These are phyloP conservation scores for Penicillium flavigenum DNA, from an alignment of 495 filamentous ascomycete genomes.

Conservation along the genomic window DNA sequence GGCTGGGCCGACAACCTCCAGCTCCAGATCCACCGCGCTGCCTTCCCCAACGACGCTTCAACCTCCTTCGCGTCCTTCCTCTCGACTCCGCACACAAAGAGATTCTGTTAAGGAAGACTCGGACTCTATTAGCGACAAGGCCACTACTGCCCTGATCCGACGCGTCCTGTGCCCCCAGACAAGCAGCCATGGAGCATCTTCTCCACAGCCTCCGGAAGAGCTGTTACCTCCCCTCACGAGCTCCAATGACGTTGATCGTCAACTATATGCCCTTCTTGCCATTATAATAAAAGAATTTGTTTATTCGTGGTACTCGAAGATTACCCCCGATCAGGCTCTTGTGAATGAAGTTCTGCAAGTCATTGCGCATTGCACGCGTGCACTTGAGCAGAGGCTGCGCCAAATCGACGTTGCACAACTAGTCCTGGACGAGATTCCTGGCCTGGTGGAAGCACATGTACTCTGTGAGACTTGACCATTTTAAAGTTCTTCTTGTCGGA, in stretches of 20 bases:
- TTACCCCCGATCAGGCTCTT: constrained; percentile 85
- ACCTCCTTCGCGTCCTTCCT: constrained; percentile 32
- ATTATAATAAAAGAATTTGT: constrained; percentile 87
- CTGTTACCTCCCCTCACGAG: constrained; percentile 88
- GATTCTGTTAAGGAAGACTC: constrained; percentile 29
- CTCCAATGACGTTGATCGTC: constrained; percentile 85
- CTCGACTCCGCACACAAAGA: constrained; percentile 33
- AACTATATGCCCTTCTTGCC: constrained; percentile 88
- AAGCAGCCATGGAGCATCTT: constrained; percentile 39
- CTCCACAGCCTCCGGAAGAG: constrained; percentile 64
- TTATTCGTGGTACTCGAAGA: constrained; percentile 86
- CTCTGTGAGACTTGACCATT: constrained; percentile 57
- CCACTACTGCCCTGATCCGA: constrained; percentile 60
- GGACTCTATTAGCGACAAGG: constrained; percentile 54
- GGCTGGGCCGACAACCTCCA: constrained; percentile 51
- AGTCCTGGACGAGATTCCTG: constrained; percentile 85
- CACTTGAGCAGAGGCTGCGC: constrained; percentile 78
- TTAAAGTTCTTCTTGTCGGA: constrained; percentile 13
- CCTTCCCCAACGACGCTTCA: constrained; percentile 32
- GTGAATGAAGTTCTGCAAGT: constrained; percentile 83
- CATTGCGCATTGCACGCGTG: constrained; percentile 85
- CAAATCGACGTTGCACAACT: constrained; percentile 79
- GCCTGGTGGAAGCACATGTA: constrained; percentile 76
- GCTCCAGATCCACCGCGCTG: constrained; percentile 40
- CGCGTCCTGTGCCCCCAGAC: constrained; percentile 62